Evolutionary conservation across 2,329 filamentous ascomycete species (phyloP).

Genomic region (Chaetomium olivaceum): DNA sequence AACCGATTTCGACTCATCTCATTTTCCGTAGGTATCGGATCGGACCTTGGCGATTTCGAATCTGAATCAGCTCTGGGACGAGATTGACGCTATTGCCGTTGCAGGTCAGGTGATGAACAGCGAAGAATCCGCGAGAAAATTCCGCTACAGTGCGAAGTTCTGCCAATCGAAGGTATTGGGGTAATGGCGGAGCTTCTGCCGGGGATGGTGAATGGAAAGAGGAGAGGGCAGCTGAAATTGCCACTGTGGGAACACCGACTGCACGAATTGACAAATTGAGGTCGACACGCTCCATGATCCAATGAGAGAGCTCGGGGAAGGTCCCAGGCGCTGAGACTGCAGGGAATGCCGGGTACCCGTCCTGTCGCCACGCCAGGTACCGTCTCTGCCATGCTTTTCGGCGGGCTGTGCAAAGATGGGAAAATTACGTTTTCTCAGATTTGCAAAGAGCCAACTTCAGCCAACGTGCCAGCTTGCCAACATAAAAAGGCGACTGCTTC

Average conservation of each 20-base stretch:
- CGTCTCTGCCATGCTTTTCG: not conserved
- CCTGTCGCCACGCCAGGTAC: not conserved
- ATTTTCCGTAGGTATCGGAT: not conserved
- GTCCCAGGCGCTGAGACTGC: not conserved
- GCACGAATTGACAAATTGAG: not conserved
- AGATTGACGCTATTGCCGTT: not conserved
- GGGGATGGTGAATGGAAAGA: not conserved
- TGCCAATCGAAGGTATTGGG: no score
- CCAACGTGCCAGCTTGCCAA: not conserved
- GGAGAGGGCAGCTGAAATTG: not conserved
- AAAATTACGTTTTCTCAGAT: not conserved
- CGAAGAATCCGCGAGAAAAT: not conserved
- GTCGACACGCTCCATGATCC: not conserved
- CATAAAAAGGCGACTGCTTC: not conserved
- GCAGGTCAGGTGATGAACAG: not conserved
- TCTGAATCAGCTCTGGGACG: not conserved
- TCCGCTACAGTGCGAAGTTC: no score
- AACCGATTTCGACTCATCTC: not conserved
- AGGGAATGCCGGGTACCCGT: not conserved
- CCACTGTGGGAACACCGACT: not conserved
- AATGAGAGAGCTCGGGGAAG: not conserved
- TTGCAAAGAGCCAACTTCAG: not conserved
- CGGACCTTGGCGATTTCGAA: not conserved
- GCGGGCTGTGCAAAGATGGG: not conserved
- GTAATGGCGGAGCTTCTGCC: not conserved